These are phyloP conservation scores for Lathyrus tuberosus DNA, from an alignment of 306 rosid species.

Conservation along the genomic window DNA sequence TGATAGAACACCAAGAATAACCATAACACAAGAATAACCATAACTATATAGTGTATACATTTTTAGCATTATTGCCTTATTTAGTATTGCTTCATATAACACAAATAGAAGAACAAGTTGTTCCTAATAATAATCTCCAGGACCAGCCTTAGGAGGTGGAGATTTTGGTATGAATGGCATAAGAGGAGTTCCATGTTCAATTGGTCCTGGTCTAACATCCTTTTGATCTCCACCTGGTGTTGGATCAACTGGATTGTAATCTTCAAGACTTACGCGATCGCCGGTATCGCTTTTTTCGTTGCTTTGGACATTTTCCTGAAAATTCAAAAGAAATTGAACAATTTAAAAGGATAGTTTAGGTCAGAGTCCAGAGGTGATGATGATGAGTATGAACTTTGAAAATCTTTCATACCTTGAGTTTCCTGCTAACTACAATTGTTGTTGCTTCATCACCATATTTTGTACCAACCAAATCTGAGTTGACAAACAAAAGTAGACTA, in stretches of 20 bases:
- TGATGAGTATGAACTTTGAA: neutral
- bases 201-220: slow-evolving; percentile 58
- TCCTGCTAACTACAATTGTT: slow-evolving; percentile 45
- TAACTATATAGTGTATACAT: slow-evolving; percentile 3
- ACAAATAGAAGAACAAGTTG: neutral
- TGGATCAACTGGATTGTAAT: slow-evolving; percentile 70
- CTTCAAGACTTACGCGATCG: slow-evolving; percentile 48
- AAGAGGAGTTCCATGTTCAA: slow-evolving; percentile 73
- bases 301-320: slow-evolving; percentile 51
- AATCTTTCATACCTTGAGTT: slow-evolving; percentile 61
- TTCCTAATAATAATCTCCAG: slow-evolving; percentile 26
- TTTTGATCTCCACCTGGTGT: slow-evolving; percentile 50
- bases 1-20: neutral
- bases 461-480: slow-evolving; percentile 43
- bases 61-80: neutral
- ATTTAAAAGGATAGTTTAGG: slow-evolving; percentile 11
- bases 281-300: slow-evolving; percentile 16
- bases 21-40: slow-evolving; percentile 23
- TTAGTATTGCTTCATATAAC: neutral
- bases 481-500: neutral
- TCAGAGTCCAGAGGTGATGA: too few relatives aligned
- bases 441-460: slow-evolving; percentile 40
- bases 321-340: slow-evolving; percentile 20
- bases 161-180: slow-evolving; percentile 71
- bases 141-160: slow-evolving; percentile 48